phyloP scores from a whole-genome alignment of 2,329 filamentous ascomycete genomes.

The Aureobasidium uvarum region DNA sequence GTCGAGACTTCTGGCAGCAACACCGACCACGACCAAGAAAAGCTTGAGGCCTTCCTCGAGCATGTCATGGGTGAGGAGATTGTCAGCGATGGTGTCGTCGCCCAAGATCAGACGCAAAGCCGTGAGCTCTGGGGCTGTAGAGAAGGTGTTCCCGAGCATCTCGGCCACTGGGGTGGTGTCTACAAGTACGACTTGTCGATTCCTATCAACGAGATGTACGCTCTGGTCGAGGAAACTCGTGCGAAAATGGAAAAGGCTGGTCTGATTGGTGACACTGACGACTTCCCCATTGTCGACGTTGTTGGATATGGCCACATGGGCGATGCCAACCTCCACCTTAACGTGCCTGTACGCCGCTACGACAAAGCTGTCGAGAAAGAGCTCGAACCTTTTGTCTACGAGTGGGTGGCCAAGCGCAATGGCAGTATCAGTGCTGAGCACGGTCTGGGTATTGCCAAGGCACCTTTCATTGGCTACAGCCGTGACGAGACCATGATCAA shows the following conservation, averaged over 20 bases:
- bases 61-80: slow-evolving; percentile 86
- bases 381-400: slow-evolving; percentile 93
- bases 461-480: slow-evolving; percentile 91
- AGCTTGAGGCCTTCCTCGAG: slow-evolving; percentile 87
- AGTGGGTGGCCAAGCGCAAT: slow-evolving; percentile 85
- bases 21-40: slow-evolving; percentile 84
- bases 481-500: slow-evolving; percentile 80
- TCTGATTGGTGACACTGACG: slow-evolving; percentile 68
- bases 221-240: slow-evolving; percentile 80
- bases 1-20: slow-evolving; percentile 97
- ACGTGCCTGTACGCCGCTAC: slow-evolving; percentile 78
- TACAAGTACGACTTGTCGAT: slow-evolving; percentile 99
- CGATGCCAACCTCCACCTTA: slow-evolving; percentile 91
- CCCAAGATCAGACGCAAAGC: slow-evolving; percentile 89
- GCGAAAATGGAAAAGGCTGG: slow-evolving; percentile 70
- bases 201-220: slow-evolving; percentile 81
- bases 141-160: slow-evolving; percentile 85
- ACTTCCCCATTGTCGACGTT: slow-evolving; percentile 80
- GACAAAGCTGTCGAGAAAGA: slow-evolving; percentile 82
- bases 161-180: slow-evolving; percentile 87
- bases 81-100: slow-evolving; percentile 83
- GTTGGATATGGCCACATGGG: slow-evolving; percentile 98
- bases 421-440: slow-evolving; percentile 98
- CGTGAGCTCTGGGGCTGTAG: slow-evolving; percentile 85
- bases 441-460: slow-evolving; percentile 90